Evolutionary conservation across 129 eudicot genomes (phyloP).

Genomic region (Cynara cardunculus): DNA sequence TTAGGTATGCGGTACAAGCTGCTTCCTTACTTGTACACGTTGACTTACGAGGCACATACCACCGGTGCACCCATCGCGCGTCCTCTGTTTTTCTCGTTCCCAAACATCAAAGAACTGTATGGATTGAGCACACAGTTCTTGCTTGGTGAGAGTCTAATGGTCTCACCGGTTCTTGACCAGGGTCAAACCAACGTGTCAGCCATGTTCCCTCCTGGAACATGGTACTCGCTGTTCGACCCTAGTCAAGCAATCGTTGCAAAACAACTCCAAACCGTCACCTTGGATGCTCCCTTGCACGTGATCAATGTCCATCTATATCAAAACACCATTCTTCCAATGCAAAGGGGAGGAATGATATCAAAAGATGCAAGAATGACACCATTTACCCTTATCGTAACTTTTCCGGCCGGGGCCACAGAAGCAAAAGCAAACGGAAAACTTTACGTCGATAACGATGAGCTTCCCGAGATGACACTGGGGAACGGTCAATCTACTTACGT

Average conservation of each 20-base stretch:
- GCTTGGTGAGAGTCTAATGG: constrained; percentile 78
- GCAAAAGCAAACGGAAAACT: constrained; percentile 71
- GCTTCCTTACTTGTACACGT: constrained; percentile 77
- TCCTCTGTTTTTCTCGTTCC: constrained; percentile 81
- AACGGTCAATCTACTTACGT: constrained; percentile 63
- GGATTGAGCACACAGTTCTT: constrained; percentile 87
- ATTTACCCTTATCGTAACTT: constrained; percentile 67
- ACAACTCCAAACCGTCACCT: constrained; percentile 36
- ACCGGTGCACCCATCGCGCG: constrained; percentile 94
- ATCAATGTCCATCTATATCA: constrained; percentile 86
- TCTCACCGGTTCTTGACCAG: constrained; percentile 81
- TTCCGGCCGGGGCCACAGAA: constrained; percentile 59
- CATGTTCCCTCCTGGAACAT: constrained; percentile 71
- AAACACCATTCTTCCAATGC: constrained; percentile 85
- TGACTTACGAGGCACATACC: constrained; percentile 72
- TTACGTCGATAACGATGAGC: constrained; percentile 86
- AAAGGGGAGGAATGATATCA: constrained; percentile 74
- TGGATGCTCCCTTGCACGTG: constrained; percentile 78
- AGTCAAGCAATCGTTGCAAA: constrained; percentile 55
- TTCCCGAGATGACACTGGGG: constrained; percentile 89
- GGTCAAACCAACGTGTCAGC: constrained; percentile 64
- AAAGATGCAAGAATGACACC: constrained; percentile 90
- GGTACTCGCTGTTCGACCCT: constrained; percentile 80
- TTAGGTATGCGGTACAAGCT: constrained; percentile 92
- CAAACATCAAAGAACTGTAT: constrained; percentile 50